These are phyloP conservation scores for Penicillium sp. DNA, from an alignment of 2,329 filamentous ascomycete genomes.

Conservation along the genomic window DNA sequence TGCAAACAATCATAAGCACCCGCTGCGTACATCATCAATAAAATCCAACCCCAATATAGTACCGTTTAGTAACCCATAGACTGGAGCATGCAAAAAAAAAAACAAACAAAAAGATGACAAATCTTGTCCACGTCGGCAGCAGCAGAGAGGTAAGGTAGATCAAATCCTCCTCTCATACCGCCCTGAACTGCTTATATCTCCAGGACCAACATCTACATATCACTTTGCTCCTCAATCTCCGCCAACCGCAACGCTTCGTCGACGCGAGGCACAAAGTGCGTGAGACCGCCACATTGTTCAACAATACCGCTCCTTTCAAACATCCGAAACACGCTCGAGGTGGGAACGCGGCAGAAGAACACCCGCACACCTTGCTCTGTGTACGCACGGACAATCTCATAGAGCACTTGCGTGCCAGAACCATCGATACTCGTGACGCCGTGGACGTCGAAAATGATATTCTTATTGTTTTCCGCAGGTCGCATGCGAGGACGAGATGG, in stretches of 20 bases:
- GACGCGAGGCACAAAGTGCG: conserved; percentile 75
- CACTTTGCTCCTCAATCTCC: conserved; percentile 59
- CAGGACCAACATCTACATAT: conserved; percentile 17
- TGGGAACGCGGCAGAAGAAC: conserved; percentile 50
- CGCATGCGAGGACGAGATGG: conserved; percentile 79
- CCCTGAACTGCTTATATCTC: too few relatives aligned
- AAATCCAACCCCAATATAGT: too few relatives aligned
- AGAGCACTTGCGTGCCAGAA: conserved; percentile 83
- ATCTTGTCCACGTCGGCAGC: neutral
- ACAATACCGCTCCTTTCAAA: conserved; percentile 80
- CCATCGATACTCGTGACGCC: conserved; percentile 95
- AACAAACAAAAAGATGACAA: neutral
- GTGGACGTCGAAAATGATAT: conserved; percentile 94
- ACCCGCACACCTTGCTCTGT: conserved; percentile 62
- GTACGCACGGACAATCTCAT: conserved; percentile 81
- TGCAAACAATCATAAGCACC: neutral
- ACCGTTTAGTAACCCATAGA: too few relatives aligned
- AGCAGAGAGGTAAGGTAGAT: neutral
- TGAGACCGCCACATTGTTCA: conserved; percentile 68
- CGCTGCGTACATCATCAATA: neutral
- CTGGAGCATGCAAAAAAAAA: neutral
- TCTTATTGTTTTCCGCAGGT: conserved; percentile 73
- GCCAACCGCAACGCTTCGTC: conserved; percentile 77
- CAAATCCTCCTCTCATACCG: too few relatives aligned
- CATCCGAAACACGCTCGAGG: conserved; percentile 59